phyloP scores from a whole-genome alignment of 371 early-diverging fungal genomes.

The Syncephalastrum monosporum region DNA sequence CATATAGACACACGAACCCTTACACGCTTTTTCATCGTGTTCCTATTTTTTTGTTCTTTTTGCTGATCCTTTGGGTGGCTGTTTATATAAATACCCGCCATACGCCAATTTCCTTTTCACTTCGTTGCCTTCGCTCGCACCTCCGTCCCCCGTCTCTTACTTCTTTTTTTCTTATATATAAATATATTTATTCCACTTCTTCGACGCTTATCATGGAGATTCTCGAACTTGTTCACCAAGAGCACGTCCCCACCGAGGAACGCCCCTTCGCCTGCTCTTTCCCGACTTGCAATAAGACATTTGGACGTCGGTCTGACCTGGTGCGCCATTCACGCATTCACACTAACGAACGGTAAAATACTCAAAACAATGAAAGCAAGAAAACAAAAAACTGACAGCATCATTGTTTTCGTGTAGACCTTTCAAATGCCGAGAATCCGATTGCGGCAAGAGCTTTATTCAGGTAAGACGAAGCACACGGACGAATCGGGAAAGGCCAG shows the following conservation, averaged over 20 bases:
- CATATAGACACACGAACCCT: conserved; percentile 12
- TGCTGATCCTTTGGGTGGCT: too few species aligned
- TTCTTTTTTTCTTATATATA: too few species aligned
- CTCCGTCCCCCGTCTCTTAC: neutral
- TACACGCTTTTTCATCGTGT: conserved; percentile 12
- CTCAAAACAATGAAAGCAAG: neutral
- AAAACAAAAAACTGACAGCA: conserved; percentile 6
- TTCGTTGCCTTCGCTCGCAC: conserved; percentile 2
- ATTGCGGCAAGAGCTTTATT: conserved; percentile 78
- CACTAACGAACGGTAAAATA: conserved; percentile 60
- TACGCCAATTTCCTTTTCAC: conserved; percentile 9
- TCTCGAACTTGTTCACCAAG: conserved; percentile 23
- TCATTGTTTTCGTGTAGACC: conserved; percentile 41
- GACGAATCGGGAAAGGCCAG: conserved; percentile 9
- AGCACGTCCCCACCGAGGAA: conserved; percentile 14
- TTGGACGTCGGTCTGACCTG: conserved; percentile 66
- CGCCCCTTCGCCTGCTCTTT: conserved; percentile 20
- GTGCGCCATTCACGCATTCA: conserved; percentile 79
- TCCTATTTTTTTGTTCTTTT: conserved; percentile 3
- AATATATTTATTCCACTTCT: too few species aligned
- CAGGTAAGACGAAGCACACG: conserved; percentile 25
- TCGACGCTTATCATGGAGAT: conserved; percentile 14
- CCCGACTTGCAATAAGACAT: conserved; percentile 17
- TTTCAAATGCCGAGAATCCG: conserved; percentile 60
- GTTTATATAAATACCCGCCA: conserved; percentile 2